Base-by-base conservation (phyloP, 2,329 filamentous ascomycete species). In the Periconia sp. region DNA sequence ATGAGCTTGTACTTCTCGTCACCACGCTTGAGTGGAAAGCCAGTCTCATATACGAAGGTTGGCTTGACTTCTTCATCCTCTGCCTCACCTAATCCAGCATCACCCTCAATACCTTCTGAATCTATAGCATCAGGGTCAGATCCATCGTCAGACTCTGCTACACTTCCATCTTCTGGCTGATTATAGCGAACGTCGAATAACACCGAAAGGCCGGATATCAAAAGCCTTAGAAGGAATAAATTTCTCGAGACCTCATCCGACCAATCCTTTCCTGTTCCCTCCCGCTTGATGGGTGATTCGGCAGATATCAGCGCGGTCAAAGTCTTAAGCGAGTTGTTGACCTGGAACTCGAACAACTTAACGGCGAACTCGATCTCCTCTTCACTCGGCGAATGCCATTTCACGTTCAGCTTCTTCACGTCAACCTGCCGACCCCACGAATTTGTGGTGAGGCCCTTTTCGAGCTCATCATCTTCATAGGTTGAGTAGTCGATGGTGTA, bases 251-350 rank as follows among this genome's bases (percentile, higher is more conserved):
- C 87, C 67, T 99, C 95, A 66, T 99, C 94, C 0, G 92, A 96
- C 94, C 94, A 99, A 60, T 96, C 92, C 71, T 97, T 99, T 57
- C 95, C 95, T 67, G 92, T 96, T 25, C 94, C 94, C 55, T 92
- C 92, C 43, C 92, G 83, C 69, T 91, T 95, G 39, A 97, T 86
- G 2, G 85, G 86, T 1, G 91, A 87, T 24, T 87, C 82, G 32
- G 89, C 85, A 49, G 88, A 86, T 63, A 90, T 95, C n/a, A 99
- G 79, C 6, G 86, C 82, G 50, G 83, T 82, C 10, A 99, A 74
- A 48, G 89, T 84, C 44, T 85, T 77, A 47, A 92, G 81, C 2
- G 92, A 92, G 28, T 83, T 85, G 43, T 83, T 83, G 5, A 88
- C 86, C 69, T 97, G 92, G 1, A 86, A 87, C 54, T 92, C 85